Base-by-base conservation (phyloP, 768 basidiomycete species). In the Kwoniella bestiolae region DNA sequence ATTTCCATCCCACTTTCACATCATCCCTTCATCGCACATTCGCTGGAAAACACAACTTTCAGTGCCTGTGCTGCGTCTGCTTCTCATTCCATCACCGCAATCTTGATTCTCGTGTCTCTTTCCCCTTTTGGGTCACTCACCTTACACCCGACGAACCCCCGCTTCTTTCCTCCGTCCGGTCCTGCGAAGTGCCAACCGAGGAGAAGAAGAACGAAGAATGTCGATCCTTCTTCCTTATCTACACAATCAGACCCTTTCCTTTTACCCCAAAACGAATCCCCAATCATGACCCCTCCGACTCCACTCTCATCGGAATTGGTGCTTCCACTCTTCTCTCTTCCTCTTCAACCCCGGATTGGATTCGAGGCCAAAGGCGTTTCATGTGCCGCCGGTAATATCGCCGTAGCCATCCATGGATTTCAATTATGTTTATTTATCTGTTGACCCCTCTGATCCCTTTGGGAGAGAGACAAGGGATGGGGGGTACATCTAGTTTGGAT, bases 341-440 rank as follows among this genome's bases (percentile, higher is more conserved):
- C 38, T 18, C n/a, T 21, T 47, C 14, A 11, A 6, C 45, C 23
- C 45, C n/a, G 6, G n/a, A 47, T 47, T n/a, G 45, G 45, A 8
- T 16, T 8, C n/a, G 45, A 21, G 12, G 21, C 28, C 28, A 51
- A 51, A 51, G 50, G 50, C 29, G 50, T 51, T 51, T 51, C 50
- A 51, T 51, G 16, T 51, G n/a, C 50, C 50, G 50, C 50, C 50
- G 50, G 50, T 12, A 29, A 51, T 26, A 21, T 51, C 50, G 50
- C 50, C 50, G 50, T 2, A 51, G 12, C 25, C 28, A 26, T 8
- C 5, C 46, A 9, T 8, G 14, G 29, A 25, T 51, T 12, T 51
- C 5, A 16, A 25, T 51, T 5, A 51, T 51, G 38, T 41, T 5
- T 41, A 41, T 51, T n/a, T n/a, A n/a, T n/a, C n/a, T n/a, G n/a